Percentiles rank a stretch among this genome's conserved stretches.
phyloP scores from a whole-genome alignment of 139 green algal species.

The Auxenochlorella pyrenoidosa region DNA sequence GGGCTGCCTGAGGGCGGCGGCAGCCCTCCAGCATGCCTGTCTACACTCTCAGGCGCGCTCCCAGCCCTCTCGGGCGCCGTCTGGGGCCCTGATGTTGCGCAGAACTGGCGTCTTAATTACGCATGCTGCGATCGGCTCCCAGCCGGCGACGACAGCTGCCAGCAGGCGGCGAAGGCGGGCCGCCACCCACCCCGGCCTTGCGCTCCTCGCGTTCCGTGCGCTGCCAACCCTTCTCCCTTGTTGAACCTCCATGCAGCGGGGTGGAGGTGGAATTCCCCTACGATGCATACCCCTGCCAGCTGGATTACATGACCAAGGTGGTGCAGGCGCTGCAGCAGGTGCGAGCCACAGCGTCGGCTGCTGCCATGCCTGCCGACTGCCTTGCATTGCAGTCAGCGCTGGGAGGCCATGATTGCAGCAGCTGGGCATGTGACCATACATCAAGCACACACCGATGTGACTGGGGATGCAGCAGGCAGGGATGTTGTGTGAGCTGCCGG shows the following conservation, averaged over 20 bases:
- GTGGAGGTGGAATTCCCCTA: conserved; percentile 88
- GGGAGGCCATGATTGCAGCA: no score
- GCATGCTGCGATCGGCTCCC: no score
- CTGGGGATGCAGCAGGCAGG: no score
- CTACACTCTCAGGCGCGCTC: background rate
- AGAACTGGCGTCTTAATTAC: no score
- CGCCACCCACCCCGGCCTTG: background rate
- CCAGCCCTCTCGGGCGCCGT: no score
- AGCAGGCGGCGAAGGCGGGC: background rate
- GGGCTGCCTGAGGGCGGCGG: no score
- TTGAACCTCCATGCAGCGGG: conserved; percentile 40
- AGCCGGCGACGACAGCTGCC: background rate
- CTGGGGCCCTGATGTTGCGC: no score
- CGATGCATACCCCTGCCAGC: conserved; percentile 88
- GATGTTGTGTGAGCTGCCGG: background rate
- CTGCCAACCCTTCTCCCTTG: background rate
- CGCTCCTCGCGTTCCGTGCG: background rate
- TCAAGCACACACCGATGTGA: background rate
- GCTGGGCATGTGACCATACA: no score
- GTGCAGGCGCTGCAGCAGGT: conserved; percentile 89
- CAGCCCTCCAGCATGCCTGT: background rate
- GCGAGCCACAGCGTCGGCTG: background rate
- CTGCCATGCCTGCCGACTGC: background rate
- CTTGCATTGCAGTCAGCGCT: no score
- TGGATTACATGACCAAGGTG: conserved; percentile 92